Evolutionary conservation across 140 eudicot species (phyloP).

Genomic region (Anethum foeniculum): DNA sequence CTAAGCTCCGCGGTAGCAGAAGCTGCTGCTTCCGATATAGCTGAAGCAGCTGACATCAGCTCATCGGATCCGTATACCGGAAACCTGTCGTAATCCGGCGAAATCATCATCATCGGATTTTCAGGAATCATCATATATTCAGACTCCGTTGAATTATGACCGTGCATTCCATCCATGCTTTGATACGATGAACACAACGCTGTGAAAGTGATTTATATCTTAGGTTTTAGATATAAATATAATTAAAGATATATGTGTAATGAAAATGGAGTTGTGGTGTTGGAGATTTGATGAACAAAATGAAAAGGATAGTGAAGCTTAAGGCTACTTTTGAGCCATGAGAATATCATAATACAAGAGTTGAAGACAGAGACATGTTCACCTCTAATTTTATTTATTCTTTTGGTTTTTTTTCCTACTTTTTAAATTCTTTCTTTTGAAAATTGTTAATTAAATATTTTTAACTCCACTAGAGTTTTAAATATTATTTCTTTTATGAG

Average conservation of each 20-base stretch:
- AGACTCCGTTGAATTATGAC: slow-evolving; percentile 30
- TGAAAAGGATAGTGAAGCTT: background rate
- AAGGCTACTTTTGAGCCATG: background rate
- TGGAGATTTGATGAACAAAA: background rate
- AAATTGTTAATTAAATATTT: background rate
- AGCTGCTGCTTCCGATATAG: slow-evolving; percentile 43
- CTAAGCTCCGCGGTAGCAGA: slow-evolving; percentile 25
- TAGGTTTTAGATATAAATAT: background rate
- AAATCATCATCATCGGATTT: slow-evolving; percentile 33
- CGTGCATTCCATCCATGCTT: slow-evolving; percentile 68
- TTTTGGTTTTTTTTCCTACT: background rate
- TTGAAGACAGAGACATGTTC: background rate
- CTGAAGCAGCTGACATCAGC: slow-evolving; percentile 33
- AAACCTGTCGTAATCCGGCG: slow-evolving; percentile 34
- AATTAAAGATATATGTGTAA: background rate
- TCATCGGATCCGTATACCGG: slow-evolving; percentile 45
- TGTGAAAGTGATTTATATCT: background rate
- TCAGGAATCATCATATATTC: slow-evolving; percentile 55
- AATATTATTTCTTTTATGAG: too few species aligned
- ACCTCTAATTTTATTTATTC: background rate
- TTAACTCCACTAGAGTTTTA: background rate
- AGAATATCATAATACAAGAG: background rate
- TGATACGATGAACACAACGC: too few species aligned
- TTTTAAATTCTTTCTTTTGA: background rate
- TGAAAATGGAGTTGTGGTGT: background rate